Evolutionary conservation across 2,329 filamentous ascomycete species (phyloP).

Genomic region (Neonectria ditissima): DNA sequence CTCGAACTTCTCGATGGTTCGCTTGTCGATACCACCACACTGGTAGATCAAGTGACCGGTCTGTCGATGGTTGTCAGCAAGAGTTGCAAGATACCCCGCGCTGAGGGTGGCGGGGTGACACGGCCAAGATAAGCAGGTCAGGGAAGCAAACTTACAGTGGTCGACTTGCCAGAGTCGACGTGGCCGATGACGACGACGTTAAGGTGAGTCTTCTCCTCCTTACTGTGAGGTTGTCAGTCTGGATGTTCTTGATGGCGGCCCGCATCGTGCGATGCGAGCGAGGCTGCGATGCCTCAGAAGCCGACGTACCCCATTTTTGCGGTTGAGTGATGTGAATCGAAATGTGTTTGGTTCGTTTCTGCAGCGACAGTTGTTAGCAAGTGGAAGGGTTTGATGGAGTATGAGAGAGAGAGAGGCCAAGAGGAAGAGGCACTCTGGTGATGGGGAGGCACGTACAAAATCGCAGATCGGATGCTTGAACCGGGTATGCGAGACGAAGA

Average conservation of each 20-base stretch:
- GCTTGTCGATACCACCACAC: slow-evolving; percentile 99
- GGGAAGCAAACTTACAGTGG: slow-evolving; percentile 77
- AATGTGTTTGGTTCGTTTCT: slow-evolving; percentile 42
- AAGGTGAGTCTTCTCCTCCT: slow-evolving; percentile 95
- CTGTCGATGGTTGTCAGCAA: slow-evolving; percentile 53
- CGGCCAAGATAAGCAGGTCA: slow-evolving; percentile 19
- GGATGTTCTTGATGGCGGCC: neutral
- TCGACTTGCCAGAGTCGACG: slow-evolving; percentile 99
- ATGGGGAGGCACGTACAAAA: slow-evolving; percentile 48
- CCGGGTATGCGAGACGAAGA: slow-evolving; percentile 59
- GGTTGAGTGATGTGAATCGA: slow-evolving; percentile 44
- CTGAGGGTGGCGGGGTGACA: slow-evolving; percentile 29
- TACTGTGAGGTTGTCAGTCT: slow-evolving; percentile 63
- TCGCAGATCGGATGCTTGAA: slow-evolving; percentile 59
- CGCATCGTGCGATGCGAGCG: neutral
- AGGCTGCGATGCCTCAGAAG: neutral
- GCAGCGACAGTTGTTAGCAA: slow-evolving; percentile 34
- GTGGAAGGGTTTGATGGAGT: slow-evolving; percentile 12
- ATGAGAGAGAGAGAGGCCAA: slow-evolving; percentile 12
- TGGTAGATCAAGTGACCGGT: slow-evolving; percentile 99
- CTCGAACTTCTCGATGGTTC: slow-evolving; percentile 99
- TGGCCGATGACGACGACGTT: slow-evolving; percentile 99
- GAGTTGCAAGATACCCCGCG: slow-evolving; percentile 18
- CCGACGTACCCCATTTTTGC: slow-evolving; percentile 50
- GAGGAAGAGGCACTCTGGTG: slow-evolving; percentile 20